A percentile compares a stretch with the other conserved stretches of the same genome.
Conservation (phyloP, 148 eudicot species). For the Pharnaceum exiguum region DNA sequence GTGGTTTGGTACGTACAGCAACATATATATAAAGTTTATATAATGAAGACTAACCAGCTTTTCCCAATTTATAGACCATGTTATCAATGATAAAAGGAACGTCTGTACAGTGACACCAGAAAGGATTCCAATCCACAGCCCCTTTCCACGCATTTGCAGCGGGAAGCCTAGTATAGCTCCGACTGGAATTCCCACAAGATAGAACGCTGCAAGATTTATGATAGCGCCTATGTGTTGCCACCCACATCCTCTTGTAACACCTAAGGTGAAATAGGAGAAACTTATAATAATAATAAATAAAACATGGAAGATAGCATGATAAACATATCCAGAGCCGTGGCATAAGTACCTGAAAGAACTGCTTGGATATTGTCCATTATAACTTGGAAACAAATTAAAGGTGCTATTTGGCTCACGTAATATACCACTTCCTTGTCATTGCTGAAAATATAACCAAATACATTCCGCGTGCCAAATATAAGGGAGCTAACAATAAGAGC, state of each 20-base stretch:
- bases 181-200: conserved; percentile 55
- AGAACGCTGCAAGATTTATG: conserved; percentile 53
- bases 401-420: conserved; percentile 66
- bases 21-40: too few relatives aligned
- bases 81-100: too few relatives aligned
- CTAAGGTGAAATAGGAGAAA: too few relatives aligned
- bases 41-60: too few relatives aligned
- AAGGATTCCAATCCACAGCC: too few relatives aligned
- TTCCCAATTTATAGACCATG: too few relatives aligned
- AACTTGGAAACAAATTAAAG: conserved; percentile 51
- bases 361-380: conserved; percentile 56
- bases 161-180: conserved; percentile 45
- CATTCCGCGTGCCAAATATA: conserved; percentile 40
- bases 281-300: too few relatives aligned
- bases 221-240: conserved; percentile 68
- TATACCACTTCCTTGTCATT: conserved; percentile 71
- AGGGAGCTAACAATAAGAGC: conserved; percentile 34
- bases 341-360: too few relatives aligned
- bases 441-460: conserved; percentile 72
- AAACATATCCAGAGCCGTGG: too few relatives aligned
- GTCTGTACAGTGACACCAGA: too few relatives aligned
- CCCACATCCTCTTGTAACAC: conserved; percentile 71
- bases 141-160: conserved; percentile 41
- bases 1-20: too few relatives aligned
- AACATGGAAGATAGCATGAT: too few relatives aligned